Conservation (phyloP, 2,329 filamentous ascomycete species). For the Pseudogymnoascus sp. region DNA sequence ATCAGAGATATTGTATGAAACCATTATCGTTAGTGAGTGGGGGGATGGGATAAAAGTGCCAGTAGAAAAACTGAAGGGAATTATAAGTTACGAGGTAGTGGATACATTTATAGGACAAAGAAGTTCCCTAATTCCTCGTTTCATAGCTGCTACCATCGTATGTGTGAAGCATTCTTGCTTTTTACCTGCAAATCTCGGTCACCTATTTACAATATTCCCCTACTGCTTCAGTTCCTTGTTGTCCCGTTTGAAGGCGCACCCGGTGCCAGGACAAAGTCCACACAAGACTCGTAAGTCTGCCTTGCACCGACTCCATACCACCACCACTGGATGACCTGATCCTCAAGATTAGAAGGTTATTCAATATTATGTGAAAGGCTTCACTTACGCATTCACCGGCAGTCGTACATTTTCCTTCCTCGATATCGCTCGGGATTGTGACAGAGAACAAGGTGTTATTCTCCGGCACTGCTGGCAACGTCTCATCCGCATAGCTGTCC, state of each 20-base stretch:
- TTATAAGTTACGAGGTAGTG: not conserved
- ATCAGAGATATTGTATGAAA: no score
- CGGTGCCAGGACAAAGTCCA: constrained; percentile 36
- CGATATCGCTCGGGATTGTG: constrained; percentile 43
- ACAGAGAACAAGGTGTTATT: constrained; percentile 43
- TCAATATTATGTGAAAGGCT: not conserved
- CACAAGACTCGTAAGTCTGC: constrained; percentile 49
- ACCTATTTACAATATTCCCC: not conserved
- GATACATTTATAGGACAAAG: not conserved
- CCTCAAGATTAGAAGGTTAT: constrained; percentile 27
- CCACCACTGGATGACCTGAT: constrained; percentile 45
- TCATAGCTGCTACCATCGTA: not conserved
- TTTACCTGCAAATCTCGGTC: not conserved
- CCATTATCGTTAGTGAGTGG: not conserved
- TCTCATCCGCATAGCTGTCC: constrained; percentile 40
- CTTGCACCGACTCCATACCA: constrained; percentile 41
- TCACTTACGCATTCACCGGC: constrained; percentile 21
- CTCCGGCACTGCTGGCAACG: constrained; percentile 32
- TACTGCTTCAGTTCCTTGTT: not conserved
- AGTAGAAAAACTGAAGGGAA: no score
- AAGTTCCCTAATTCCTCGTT: not conserved
- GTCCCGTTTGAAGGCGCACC: not conserved
- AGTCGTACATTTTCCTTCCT: constrained; percentile 30
- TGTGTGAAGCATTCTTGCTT: not conserved
- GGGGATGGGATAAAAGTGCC: no score